Base-by-base conservation (phyloP, 345 rosid species). In the Citrus reticulata region DNA sequence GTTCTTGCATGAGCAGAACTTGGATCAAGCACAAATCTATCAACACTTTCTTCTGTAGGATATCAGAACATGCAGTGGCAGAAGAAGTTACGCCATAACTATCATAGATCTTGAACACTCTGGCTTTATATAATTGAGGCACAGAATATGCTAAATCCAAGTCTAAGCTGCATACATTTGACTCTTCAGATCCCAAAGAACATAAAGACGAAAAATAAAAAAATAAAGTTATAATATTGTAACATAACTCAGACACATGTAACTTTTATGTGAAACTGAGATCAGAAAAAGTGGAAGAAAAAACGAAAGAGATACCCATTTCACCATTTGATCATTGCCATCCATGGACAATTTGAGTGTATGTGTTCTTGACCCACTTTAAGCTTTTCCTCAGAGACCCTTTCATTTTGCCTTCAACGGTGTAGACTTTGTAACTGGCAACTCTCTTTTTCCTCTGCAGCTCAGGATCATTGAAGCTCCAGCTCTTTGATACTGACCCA, bases 391-490 rank as follows among this genome's bases (percentile, higher is more conserved):
- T 89, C 8, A 96, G 61, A 77, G 98, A 91, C 32, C 95, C 97
- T 64, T 93, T 96, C 94, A 94, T 88, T 83, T 92, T 96, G 27
- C 95, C 97, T 80, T 96, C 97, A 62, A 93, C 91, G 9, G 94
- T 70, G 77, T 96, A 94, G 22, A 84, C 94, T 65, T 91, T 94
- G 83, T 96, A 94, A 70, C 94, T 78, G 24, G 95, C 97, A 62
- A 96, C 98, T 89, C 97, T 89, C 79, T 85, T 92, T 87, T 92
- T 96, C 94, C 99, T 96, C 73, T 92, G 90, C 40, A 91, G 67
- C 84, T 96, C 99, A 5, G 97, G 95, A 82, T 95, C 98, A 49
- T 71, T 86, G 51, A 96, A 86, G 81, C 91, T 87, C 99, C 97
- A 96, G 58, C 81, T 82, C 75, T 81, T 91, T 58, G 91, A 79